Evolutionary conservation across 1,284 basidiomycete species (phyloP).

Genomic region (Puccinia triticina): DNA sequence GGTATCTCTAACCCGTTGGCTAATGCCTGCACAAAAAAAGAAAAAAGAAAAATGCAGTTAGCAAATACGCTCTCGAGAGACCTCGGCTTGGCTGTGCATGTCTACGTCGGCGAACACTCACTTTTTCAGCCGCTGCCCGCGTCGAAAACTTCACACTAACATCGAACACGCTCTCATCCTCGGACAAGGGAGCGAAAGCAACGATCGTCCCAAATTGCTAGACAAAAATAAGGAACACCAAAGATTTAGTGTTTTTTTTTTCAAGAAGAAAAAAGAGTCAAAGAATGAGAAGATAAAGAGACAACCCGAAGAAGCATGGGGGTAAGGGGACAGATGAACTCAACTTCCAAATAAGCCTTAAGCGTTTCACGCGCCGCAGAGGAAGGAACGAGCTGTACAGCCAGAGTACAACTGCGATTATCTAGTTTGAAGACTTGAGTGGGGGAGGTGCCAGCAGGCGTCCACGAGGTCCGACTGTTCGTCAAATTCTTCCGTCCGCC

Average conservation of each 20-base stretch:
- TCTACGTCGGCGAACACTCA: not conserved
- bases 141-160: slow-evolving; percentile 30
- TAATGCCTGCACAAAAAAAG: slow-evolving; percentile 25
- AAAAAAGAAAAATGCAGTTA: not conserved
- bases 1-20: slow-evolving; percentile 35
- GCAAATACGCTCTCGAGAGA: not conserved
- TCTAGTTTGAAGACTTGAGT: slow-evolving; percentile 35
- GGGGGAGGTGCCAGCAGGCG: not conserved
- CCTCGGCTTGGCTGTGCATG: not conserved
- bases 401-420: slow-evolving; percentile 37
- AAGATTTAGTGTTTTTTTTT: not conserved
- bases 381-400: slow-evolving; percentile 14
- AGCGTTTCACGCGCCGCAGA: not conserved
- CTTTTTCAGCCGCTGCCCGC: slow-evolving; percentile 41
- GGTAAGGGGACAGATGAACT: not conserved
- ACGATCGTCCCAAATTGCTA: slow-evolving; percentile 47
- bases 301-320: not conserved
- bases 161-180: slow-evolving; percentile 14
- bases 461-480: slow-evolving; percentile 21
- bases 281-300: not conserved
- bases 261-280: not conserved
- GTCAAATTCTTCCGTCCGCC: not conserved
- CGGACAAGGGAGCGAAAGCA: not conserved
- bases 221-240: not conserved
- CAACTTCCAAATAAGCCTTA: slow-evolving; percentile 31